phyloP scores from a whole-genome alignment of 495 filamentous ascomycete genomes.

The Neurospora sublineolata region DNA sequence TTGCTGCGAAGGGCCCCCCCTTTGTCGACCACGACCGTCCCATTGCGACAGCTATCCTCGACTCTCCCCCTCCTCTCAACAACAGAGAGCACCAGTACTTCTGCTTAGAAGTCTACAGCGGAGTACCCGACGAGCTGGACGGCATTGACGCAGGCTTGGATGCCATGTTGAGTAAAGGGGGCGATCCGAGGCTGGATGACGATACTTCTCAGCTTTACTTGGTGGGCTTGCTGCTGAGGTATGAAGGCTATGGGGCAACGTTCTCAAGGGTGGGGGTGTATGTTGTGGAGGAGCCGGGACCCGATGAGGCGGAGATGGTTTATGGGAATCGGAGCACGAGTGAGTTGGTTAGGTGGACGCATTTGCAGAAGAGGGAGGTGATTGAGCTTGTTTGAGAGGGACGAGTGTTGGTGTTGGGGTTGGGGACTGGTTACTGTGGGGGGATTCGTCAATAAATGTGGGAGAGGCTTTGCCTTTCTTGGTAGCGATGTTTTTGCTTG shows the following conservation, averaged over 20 bases:
- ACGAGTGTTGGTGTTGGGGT: not conserved
- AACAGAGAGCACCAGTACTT: not conserved
- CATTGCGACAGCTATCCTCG: not conserved
- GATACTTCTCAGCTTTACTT: not conserved
- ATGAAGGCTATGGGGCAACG: not conserved
- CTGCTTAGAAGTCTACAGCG: not conserved
- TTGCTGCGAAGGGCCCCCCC: not conserved
- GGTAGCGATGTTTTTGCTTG: not conserved
- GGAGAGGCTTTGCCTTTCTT: too few species aligned
- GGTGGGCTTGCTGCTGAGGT: not conserved
- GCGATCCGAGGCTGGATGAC: not conserved
- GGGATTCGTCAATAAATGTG: not conserved
- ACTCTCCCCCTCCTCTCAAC: not conserved
- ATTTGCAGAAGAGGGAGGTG: not conserved
- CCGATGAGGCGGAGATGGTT: not conserved
- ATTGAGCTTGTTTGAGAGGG: not conserved
- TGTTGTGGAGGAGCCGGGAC: not conserved
- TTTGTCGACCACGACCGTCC: not conserved
- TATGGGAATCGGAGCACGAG: not conserved
- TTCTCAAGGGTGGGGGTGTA: not conserved
- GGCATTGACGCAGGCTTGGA: not conserved
- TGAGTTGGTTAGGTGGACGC: not conserved
- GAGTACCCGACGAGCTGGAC: not conserved
- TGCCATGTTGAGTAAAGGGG: not conserved
- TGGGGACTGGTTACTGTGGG: not conserved